These are phyloP conservation scores for Fraxinus anomala DNA, from an alignment of 257 asterid species.

Conservation along the genomic window DNA sequence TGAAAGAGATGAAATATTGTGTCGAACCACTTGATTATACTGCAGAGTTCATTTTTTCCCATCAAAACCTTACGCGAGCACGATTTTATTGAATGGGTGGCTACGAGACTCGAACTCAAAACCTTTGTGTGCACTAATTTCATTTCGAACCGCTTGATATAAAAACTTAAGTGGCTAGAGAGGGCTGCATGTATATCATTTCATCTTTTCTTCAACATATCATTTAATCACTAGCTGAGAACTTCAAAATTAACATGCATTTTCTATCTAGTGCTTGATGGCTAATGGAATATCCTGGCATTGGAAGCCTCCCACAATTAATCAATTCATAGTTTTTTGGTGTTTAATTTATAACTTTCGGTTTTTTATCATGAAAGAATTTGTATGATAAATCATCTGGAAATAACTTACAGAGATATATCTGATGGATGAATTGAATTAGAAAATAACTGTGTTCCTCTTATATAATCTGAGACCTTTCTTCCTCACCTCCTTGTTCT, in stretches of 20 bases:
- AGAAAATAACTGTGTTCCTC: not conserved
- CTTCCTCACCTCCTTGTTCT: not conserved
- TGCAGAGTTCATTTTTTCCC: not conserved
- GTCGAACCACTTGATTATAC: not conserved
- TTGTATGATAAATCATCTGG: slow-evolving; percentile 4
- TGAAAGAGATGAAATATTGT: not conserved
- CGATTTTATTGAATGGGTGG: not conserved
- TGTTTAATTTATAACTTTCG: not conserved
- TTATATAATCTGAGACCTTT: not conserved
- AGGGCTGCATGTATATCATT: not conserved
- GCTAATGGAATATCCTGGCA: not conserved
- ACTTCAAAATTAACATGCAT: not conserved
- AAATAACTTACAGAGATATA: not conserved
- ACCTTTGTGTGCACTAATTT: not conserved
- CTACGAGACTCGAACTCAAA: not conserved
- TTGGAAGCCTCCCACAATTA: not conserved
- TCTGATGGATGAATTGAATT: not conserved
- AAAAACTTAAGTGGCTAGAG: not conserved
- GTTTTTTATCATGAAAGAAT: not conserved
- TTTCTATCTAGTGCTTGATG: not conserved
- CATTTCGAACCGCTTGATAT: not conserved
- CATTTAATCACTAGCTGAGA: not conserved
- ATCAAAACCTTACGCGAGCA: not conserved
- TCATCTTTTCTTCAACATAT: not conserved
- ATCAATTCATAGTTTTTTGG: not conserved